Evolutionary conservation across 305 asterid species (phyloP).

Genomic region (Caryopteris hybrid): DNA sequence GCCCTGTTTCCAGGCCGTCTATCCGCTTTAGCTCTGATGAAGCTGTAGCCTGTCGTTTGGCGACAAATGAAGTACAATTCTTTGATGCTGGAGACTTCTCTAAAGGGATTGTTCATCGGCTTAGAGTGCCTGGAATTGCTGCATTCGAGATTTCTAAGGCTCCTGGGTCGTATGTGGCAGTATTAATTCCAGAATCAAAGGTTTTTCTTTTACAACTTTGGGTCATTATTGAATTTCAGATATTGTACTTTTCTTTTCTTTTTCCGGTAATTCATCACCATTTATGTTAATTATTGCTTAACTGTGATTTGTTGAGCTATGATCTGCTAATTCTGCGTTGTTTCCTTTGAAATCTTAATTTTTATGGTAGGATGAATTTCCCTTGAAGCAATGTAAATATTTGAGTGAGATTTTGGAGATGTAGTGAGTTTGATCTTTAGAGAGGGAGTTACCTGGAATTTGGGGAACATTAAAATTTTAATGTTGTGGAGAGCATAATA

Average conservation of each 20-base stretch:
- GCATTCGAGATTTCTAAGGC: constrained; percentile 71
- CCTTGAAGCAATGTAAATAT: neutral
- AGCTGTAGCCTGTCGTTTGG: constrained; percentile 74
- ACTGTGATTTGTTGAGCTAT: neutral
- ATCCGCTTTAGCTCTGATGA: constrained; percentile 74
- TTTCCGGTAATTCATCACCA: neutral
- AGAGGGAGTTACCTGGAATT: too few species aligned
- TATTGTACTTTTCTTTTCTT: neutral
- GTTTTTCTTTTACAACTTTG: constrained; percentile 28
- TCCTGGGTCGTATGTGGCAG: constrained; percentile 74
- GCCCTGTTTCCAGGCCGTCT: constrained; percentile 58
- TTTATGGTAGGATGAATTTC: neutral
- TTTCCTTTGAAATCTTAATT: neutral
- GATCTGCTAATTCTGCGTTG: neutral
- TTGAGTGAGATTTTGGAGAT: constrained; percentile 9
- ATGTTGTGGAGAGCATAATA: neutral
- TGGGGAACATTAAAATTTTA: neutral
- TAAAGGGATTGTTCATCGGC: constrained; percentile 64
- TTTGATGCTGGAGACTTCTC: constrained; percentile 70
- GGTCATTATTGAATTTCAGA: neutral
- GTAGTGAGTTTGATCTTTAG: constrained; percentile 1
- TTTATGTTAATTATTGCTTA: neutral
- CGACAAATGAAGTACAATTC: constrained; percentile 85
- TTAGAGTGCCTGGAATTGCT: constrained; percentile 86
- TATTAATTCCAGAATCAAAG: constrained; percentile 92